phyloP scores from a whole-genome alignment of 495 filamentous ascomycete species.

The Cetradonia linearis region DNA sequence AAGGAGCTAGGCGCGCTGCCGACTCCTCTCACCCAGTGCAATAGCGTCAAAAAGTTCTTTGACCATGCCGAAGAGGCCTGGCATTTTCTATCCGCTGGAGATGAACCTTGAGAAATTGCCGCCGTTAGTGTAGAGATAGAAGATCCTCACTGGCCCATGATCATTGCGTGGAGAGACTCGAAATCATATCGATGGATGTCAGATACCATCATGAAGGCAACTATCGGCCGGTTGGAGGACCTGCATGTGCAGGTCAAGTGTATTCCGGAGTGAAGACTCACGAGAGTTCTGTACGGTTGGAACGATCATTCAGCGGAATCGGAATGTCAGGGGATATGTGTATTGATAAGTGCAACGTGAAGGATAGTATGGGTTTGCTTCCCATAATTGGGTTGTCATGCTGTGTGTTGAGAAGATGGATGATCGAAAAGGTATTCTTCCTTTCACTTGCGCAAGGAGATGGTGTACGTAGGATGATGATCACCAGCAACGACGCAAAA shows the following conservation, averaged over 20 bases:
- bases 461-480: neutral
- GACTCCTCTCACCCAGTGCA: neutral
- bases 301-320: neutral
- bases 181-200: neutral
- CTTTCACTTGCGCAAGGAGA: neutral
- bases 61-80: neutral
- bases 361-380: neutral
- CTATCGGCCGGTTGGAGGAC: neutral
- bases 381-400: neutral
- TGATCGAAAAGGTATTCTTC: neutral
- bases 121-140: constrained; percentile 9
- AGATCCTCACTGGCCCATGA: constrained; percentile 1
- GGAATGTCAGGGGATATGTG: neutral
- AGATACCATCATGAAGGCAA: neutral
- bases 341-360: too few species aligned
- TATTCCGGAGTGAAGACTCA: neutral
- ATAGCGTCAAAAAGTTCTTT: neutral
- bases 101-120: neutral
- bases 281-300: neutral
- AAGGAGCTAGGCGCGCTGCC: constrained; percentile 12
- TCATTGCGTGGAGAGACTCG: constrained; percentile 5
- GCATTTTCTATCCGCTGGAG: neutral
- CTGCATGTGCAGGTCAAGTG: constrained; percentile 5
- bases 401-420: neutral
- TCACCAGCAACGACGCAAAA: neutral